Base-by-base conservation (phyloP, 768 basidiomycete genomes). In the Suillus subluteus region DNA sequence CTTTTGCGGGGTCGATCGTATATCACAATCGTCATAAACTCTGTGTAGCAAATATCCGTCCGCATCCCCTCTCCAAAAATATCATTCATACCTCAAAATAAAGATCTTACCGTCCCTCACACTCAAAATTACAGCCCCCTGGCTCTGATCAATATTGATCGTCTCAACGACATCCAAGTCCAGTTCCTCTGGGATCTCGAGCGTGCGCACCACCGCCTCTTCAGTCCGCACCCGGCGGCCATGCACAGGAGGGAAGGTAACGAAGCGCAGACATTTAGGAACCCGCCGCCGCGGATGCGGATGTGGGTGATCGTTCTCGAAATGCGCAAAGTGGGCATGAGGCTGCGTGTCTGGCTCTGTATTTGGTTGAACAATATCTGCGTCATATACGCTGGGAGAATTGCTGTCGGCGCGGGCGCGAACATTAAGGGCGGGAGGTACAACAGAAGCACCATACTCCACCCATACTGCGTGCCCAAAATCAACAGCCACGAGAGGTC, bases 391-490 rank as follows among this genome's bases (percentile, higher is more conserved):
- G 23, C 55, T 37, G 4, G 46, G 30, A 38, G 64, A 62, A 30
- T 41, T 18, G 26, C 26, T 41, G 7, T 26, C 16, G 26, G 40
- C 1, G 18, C 18, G 16, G 11, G 58, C 40, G 26, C 38, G 58
- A 18, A 43, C 40, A 41, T 61, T 26, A 21, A 43, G 58, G 58
- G 5, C 2, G 12, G 58, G 58, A 30, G 58, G 26, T 12, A 26
- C 18, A 30, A 30, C 26, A 43, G 58, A 26, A 18, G 80, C 69
- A 69, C 73, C 68, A 71, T 88, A 87, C 72, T 92, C 90, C 58
- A 96, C 87, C 86, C 93, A 91, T 43, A 93, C 90, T 21, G 94
- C 91, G 71, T 95, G 93, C 50, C 92, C 92, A 79, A 96, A 96
- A 73, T 96, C 88, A 8, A 95, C 90, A 0, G 91, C 91, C n/a